These are phyloP conservation scores for Pseudocercospora macadamiae DNA, from an alignment of 2,329 filamentous ascomycete genomes.

Conservation along the genomic window DNA sequence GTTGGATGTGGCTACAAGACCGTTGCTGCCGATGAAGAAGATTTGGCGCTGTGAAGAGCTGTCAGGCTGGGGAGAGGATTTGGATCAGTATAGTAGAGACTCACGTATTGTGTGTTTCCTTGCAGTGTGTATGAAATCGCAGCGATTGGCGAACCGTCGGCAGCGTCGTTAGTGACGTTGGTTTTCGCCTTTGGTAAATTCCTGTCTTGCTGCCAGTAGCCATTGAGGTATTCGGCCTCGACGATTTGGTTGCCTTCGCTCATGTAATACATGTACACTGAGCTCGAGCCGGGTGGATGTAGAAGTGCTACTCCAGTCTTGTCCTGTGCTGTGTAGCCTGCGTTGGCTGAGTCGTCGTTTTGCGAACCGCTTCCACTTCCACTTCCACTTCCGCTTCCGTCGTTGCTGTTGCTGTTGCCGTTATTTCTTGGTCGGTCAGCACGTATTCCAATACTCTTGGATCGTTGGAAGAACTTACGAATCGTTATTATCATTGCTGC, in stretches of 20 bases:
- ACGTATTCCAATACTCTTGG: not conserved
- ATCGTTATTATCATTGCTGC: not conserved
- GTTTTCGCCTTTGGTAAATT: not conserved
- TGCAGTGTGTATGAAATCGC: constrained; percentile 19
- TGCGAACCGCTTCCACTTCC: too few relatives aligned
- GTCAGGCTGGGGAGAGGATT: too few relatives aligned
- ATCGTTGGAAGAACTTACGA: not conserved
- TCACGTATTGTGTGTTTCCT: constrained; percentile 5
- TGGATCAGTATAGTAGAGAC: too few relatives aligned
- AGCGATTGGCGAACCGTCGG: constrained; percentile 17
- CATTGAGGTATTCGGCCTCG: constrained; percentile 18
- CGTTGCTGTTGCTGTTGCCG: not conserved
- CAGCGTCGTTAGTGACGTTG: constrained; percentile 15
- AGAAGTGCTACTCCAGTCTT: constrained; percentile 22
- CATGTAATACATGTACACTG: constrained; percentile 19
- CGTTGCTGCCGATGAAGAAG: constrained; percentile 20
- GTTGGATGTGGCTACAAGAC: constrained; percentile 14
- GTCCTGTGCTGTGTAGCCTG: constrained; percentile 8
- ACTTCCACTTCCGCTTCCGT: too few relatives aligned
- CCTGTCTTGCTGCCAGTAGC: not conserved
- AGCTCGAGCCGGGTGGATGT: not conserved
- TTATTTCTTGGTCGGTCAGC: not conserved
- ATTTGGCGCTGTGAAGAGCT: too few relatives aligned
- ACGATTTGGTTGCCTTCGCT: constrained; percentile 17
- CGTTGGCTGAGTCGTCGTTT: too few relatives aligned